A percentile compares a stretch with the other conserved stretches of the same genome.
Evolutionary conservation across 176 grass and related monocot species (phyloP).

Genomic region (Musa beccarii): DNA sequence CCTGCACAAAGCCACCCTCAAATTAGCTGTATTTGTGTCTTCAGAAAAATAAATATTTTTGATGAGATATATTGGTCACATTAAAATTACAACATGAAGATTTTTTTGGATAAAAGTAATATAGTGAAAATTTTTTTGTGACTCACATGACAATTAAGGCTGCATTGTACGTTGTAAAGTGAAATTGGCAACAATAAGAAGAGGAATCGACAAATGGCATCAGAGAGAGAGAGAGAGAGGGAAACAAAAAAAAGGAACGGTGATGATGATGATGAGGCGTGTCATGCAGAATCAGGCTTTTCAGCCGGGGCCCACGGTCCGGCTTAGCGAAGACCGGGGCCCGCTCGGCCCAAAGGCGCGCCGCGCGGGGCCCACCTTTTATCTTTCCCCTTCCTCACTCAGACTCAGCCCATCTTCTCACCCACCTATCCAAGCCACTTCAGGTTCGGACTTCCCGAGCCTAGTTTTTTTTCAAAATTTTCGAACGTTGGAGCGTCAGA

Average conservation of each 20-base stretch:
- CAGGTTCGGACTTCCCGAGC: neutral
- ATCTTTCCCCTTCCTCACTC: too few species aligned
- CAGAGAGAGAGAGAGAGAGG: too few species aligned
- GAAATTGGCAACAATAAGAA: too few species aligned
- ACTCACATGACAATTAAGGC: too few species aligned
- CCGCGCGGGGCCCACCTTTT: neutral
- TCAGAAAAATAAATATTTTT: too few species aligned
- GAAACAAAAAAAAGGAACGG: neutral
- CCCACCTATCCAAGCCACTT: neutral
- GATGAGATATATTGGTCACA: too few species aligned
- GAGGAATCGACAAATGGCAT: neutral
- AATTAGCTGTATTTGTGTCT: too few species aligned
- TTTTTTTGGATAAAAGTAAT: too few species aligned
- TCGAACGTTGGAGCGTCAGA: slow-evolving; percentile 1
- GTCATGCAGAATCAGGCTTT: neutral
- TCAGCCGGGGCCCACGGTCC: neutral
- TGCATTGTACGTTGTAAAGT: too few species aligned
- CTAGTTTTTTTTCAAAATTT: slow-evolving; percentile 9
- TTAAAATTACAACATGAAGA: too few species aligned
- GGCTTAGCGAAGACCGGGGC: neutral
- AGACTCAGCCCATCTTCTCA: neutral
- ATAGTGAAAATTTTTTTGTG: too few species aligned
- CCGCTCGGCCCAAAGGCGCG: slow-evolving; percentile 14
- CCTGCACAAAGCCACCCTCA: too few species aligned
- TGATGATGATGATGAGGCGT: neutral